These are phyloP conservation scores for Verruconis gallopava DNA, from an alignment of 2,329 filamentous ascomycete genomes.

Conservation along the genomic window DNA sequence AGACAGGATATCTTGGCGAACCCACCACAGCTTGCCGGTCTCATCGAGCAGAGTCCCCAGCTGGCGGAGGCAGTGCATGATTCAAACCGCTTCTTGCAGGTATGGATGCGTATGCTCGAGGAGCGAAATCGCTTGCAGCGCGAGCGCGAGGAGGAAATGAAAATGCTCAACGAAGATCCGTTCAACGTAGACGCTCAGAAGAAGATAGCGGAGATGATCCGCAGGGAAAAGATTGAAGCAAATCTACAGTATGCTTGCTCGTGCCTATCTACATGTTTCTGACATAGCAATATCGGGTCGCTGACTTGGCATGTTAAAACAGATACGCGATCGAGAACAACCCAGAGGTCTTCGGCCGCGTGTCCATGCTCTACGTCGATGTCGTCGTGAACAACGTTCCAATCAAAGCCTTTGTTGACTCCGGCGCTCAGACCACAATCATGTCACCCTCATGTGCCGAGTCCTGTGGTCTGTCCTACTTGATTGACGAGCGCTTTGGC, in stretches of 20 bases:
- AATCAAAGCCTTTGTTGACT: slow-evolving; percentile 94
- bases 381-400: slow-evolving; percentile 88
- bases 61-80: slow-evolving; percentile 66
- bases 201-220: slow-evolving; percentile 93
- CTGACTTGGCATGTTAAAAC: too few species aligned
- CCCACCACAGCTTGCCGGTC: slow-evolving; percentile 55
- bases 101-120: slow-evolving; percentile 54
- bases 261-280: too few species aligned
- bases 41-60: slow-evolving; percentile 60
- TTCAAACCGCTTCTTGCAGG: slow-evolving; percentile 59
- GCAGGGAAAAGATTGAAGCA: slow-evolving; percentile 85
- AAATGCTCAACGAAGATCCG: slow-evolving; percentile 78
- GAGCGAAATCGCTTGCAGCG: slow-evolving; percentile 59
- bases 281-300: too few species aligned
- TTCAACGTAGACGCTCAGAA: slow-evolving; percentile 86
- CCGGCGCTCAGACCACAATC: slow-evolving; percentile 93
- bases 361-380: slow-evolving; percentile 92
- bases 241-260: slow-evolving; percentile 68
- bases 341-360: slow-evolving; percentile 88
- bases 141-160: slow-evolving; percentile 72
- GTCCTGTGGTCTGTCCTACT: slow-evolving; percentile 85
- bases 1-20: slow-evolving; percentile 74
- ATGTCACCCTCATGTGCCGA: slow-evolving; percentile 94
- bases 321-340: slow-evolving; percentile 87
- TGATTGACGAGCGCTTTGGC: slow-evolving; percentile 84